Evolutionary conservation across 2,329 filamentous ascomycete genomes (phyloP).

Genomic region (Scopulariopsis brevicaulis): DNA sequence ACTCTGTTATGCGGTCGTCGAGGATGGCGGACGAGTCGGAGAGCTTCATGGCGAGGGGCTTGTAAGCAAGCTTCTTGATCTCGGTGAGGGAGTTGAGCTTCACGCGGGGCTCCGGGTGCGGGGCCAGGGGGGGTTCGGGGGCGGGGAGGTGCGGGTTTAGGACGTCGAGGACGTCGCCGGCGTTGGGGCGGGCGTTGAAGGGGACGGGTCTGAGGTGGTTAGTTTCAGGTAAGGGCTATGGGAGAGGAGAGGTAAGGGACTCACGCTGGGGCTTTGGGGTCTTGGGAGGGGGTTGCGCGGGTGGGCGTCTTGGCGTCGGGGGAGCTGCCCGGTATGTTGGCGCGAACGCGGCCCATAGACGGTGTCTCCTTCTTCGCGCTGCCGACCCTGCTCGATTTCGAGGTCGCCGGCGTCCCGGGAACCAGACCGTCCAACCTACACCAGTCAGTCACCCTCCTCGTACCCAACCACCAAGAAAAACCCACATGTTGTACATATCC

Average conservation of each 20-base stretch:
- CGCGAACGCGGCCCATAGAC: conserved; percentile 32
- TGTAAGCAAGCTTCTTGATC: conserved; percentile 82
- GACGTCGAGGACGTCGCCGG: conserved; percentile 73
- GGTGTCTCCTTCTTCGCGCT: conserved; percentile 33
- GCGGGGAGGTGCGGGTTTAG: conserved; percentile 64
- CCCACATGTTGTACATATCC: conserved; percentile 74
- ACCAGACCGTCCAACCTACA: conserved; percentile 49
- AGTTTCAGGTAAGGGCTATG: background rate
- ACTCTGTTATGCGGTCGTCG: conserved; percentile 91
- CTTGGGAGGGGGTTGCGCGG: background rate
- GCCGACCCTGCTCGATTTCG: conserved; percentile 13
- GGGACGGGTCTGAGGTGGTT: conserved; percentile 33
- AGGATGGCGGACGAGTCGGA: conserved; percentile 87
- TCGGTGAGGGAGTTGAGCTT: conserved; percentile 81
- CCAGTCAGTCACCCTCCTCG: background rate
- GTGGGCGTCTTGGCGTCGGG: conserved; percentile 24
- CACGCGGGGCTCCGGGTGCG: conserved; percentile 65
- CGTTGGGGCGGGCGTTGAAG: conserved; percentile 67
- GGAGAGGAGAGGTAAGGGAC: conserved; percentile 7
- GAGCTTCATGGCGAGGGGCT: conserved; percentile 87
- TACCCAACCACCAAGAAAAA: background rate
- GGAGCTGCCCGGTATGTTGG: conserved; percentile 29
- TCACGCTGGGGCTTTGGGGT: conserved; percentile 15
- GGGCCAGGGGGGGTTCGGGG: conserved; percentile 56
- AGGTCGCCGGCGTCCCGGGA: conserved; percentile 45